These are phyloP conservation scores for Dendrobium huoshanense DNA, from an alignment of 106 monocot species.

Conservation along the genomic window DNA sequence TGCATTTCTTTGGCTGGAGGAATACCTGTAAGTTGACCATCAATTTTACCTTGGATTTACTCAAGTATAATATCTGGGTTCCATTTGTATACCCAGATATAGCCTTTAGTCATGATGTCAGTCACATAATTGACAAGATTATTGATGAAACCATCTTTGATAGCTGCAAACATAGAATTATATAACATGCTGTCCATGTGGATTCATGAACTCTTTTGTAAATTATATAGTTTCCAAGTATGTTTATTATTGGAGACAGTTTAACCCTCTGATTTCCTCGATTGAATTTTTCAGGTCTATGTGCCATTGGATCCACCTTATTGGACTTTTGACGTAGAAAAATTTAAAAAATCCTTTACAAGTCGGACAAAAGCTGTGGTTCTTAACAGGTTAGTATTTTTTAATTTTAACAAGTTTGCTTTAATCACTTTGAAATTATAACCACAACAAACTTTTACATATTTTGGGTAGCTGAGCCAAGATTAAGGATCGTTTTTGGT, in stretches of 20 bases:
- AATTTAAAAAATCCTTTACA: constrained; percentile 59
- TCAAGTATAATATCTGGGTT: not conserved
- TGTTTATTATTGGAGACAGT: not conserved
- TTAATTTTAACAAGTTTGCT: not conserved
- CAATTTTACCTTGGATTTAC: not conserved
- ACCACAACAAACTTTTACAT: not conserved
- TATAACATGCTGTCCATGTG: too few relatives aligned
- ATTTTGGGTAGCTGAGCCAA: not conserved
- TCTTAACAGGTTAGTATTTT: constrained; percentile 66
- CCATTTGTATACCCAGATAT: not conserved
- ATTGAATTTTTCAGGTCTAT: constrained; percentile 53
- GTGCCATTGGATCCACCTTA: constrained; percentile 72
- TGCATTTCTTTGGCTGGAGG: constrained; percentile 75
- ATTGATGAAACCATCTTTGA: too few relatives aligned
- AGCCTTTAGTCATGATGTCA: too few relatives aligned
- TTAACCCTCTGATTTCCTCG: not conserved
- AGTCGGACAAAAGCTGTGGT: constrained; percentile 78
- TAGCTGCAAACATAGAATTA: too few relatives aligned
- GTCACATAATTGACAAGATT: too few relatives aligned
- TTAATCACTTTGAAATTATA: not conserved
- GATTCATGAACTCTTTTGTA: too few relatives aligned
- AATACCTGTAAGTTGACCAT: constrained; percentile 52
- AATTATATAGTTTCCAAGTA: too few relatives aligned
- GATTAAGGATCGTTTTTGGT: not conserved
- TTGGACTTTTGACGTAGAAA: constrained; percentile 68